These are phyloP conservation scores for Rozella allomycis DNA, from an alignment of 371 early-diverging fungal genomes.

Conservation along the genomic window DNA sequence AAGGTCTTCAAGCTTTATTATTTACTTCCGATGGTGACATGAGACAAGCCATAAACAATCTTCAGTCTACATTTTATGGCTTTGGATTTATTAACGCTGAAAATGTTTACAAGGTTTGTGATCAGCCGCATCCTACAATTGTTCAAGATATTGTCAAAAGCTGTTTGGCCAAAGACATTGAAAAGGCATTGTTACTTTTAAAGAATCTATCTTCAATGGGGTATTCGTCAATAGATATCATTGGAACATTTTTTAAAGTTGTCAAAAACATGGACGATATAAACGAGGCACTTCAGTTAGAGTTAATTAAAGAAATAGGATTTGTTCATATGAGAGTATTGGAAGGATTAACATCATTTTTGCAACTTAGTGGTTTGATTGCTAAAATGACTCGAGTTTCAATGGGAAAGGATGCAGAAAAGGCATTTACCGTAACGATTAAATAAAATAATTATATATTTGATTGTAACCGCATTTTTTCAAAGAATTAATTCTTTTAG, in stretches of 20 bases:
- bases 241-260: conserved; percentile 71
- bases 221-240: conserved; percentile 70
- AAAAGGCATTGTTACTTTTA: conserved; percentile 41
- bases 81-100: conserved; percentile 55
- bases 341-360: no score
- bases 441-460: no score
- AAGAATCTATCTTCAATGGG: conserved; percentile 53
- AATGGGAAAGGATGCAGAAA: no score
- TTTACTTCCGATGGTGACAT: conserved; percentile 96
- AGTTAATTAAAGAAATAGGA: not conserved
- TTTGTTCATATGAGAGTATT: no score
- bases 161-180: conserved; percentile 41
- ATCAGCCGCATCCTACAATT: conserved; percentile 75
- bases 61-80: conserved; percentile 73
- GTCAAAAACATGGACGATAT: conserved; percentile 22
- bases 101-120: conserved; percentile 85
- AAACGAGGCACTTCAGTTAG: not conserved
- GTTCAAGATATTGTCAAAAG: conserved; percentile 43
- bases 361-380: no score
- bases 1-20: conserved; percentile 75
- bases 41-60: conserved; percentile 93
- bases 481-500: no score
- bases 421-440: no score
- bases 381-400: no score
- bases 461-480: no score